A percentile compares a stretch with the other conserved stretches of the same genome.
phyloP scores from a whole-genome alignment of 2,329 filamentous ascomycete species.

The Microcyclosporella mali region DNA sequence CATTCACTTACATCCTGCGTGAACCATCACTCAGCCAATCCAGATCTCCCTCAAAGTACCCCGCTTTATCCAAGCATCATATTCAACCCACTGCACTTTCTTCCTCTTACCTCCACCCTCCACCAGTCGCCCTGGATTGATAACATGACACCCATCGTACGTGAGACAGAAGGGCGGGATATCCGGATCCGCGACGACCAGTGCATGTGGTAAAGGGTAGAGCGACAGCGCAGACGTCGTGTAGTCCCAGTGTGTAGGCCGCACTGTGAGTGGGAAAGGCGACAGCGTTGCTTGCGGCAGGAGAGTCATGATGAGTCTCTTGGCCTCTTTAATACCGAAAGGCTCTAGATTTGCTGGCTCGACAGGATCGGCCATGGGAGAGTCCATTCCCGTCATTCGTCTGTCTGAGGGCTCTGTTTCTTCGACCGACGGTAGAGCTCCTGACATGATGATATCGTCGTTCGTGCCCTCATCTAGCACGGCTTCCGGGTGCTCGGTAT shows the following conservation, averaged over 20 bases:
- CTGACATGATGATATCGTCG: conserved; percentile 26
- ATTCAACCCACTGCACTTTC: conserved; percentile 76
- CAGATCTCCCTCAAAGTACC: conserved; percentile 58
- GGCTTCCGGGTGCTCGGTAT: conserved; percentile 21
- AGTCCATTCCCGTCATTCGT: conserved; percentile 15
- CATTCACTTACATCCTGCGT: too few species aligned
- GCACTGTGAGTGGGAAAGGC: conserved; percentile 71
- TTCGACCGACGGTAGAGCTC: conserved; percentile 23
- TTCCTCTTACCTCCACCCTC: conserved; percentile 55
- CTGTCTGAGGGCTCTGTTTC: conserved; percentile 12
- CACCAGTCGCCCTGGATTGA: conserved; percentile 81
- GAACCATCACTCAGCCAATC: conserved; percentile 17
- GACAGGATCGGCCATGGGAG: conserved; percentile 2
- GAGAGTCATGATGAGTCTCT: conserved; percentile 71
- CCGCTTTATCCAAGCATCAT: conserved; percentile 58
- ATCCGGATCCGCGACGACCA: conserved; percentile 77
- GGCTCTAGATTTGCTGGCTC: conserved; percentile 10
- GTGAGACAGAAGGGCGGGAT: conserved; percentile 78
- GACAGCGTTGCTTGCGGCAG: conserved; percentile 85
- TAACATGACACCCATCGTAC: conserved; percentile 91
- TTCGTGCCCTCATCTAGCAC: conserved; percentile 10
- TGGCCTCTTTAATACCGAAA: conserved; percentile 24
- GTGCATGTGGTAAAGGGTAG: conserved; percentile 79
- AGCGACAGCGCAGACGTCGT: conserved; percentile 66
- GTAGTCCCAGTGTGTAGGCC: conserved; percentile 89